Percentiles rank a stretch among this genome's conserved stretches.
These are phyloP conservation scores for Lepidium aucheri DNA, from an alignment of 345 rosid genomes.

Conservation along the genomic window DNA sequence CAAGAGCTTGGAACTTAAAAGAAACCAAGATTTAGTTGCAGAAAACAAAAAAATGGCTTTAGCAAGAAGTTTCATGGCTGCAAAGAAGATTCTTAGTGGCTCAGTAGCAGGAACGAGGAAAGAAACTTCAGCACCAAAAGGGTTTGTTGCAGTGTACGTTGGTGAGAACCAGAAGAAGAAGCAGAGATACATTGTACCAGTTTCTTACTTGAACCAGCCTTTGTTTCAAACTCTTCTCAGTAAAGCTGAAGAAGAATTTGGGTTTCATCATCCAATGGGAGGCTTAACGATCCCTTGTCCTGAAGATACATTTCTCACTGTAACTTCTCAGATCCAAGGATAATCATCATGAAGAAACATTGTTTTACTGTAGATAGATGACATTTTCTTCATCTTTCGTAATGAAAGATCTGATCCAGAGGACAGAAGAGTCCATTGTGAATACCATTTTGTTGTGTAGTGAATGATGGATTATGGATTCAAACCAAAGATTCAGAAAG, in stretches of 20 bases:
- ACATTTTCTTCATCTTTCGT: background rate
- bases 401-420: background rate
- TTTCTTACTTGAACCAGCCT: constrained; percentile 34
- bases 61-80: constrained; percentile 6
- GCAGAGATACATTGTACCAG: constrained; percentile 40
- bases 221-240: constrained; percentile 35
- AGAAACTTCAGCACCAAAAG: constrained; percentile 25
- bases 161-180: constrained; percentile 31
- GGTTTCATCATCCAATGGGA: constrained; percentile 39
- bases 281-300: constrained; percentile 45
- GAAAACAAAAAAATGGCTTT: background rate
- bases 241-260: constrained; percentile 42
- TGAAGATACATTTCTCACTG: constrained; percentile 29
- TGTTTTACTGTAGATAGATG: background rate
- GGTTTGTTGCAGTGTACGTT: constrained; percentile 39
- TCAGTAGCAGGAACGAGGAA: constrained; percentile 16
- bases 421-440: background rate
- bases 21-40: background rate
- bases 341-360: constrained; percentile 6
- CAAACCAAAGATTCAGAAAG: background rate
- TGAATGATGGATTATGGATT: background rate
- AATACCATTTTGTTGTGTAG: background rate
- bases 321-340: constrained; percentile 27
- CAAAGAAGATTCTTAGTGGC: constrained; percentile 24
- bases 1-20: background rate